These are phyloP conservation scores for Exophiala sideris DNA, from an alignment of 2,329 filamentous ascomycete genomes.

Conservation along the genomic window DNA sequence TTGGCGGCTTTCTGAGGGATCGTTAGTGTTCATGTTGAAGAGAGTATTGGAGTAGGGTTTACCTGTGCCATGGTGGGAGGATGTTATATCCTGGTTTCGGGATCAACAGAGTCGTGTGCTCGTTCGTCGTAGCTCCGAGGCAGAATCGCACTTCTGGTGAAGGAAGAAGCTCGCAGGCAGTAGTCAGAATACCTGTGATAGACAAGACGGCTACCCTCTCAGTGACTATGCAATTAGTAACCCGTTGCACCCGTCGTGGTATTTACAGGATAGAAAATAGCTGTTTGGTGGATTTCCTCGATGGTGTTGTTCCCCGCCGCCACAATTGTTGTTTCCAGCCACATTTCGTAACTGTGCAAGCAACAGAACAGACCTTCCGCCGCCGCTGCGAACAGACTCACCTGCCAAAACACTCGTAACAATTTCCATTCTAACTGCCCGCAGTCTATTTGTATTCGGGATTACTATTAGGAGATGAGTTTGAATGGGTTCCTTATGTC, in stretches of 20 bases:
- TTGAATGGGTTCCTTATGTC: not conserved
- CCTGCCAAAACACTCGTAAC: conserved; percentile 13
- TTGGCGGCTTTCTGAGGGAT: conserved; percentile 48
- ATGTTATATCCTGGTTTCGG: not conserved
- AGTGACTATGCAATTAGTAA: not conserved
- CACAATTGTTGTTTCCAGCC: conserved; percentile 12
- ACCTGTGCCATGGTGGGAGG: conserved; percentile 26
- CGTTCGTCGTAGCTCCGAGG: not conserved
- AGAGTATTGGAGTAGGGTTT: not conserved
- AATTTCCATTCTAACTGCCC: conserved; percentile 6
- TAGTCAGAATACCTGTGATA: no score
- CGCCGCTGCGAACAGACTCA: conserved; percentile 1
- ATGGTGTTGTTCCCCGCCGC: conserved; percentile 10
- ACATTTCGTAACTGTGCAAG: conserved; percentile 2
- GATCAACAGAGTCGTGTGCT: not conserved
- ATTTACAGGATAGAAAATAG: not conserved
- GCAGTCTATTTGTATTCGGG: conserved; percentile 9
- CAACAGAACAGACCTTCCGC: not conserved
- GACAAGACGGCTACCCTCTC: no score
- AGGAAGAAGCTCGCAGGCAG: no score
- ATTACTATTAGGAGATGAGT: not conserved
- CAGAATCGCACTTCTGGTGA: no score
- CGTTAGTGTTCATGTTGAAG: not conserved
- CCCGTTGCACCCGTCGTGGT: not conserved
- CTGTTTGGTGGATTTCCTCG: not conserved